Conservation (phyloP, 1,284 basidiomycete species). For the Cutaneotrichosporon sp. region DNA sequence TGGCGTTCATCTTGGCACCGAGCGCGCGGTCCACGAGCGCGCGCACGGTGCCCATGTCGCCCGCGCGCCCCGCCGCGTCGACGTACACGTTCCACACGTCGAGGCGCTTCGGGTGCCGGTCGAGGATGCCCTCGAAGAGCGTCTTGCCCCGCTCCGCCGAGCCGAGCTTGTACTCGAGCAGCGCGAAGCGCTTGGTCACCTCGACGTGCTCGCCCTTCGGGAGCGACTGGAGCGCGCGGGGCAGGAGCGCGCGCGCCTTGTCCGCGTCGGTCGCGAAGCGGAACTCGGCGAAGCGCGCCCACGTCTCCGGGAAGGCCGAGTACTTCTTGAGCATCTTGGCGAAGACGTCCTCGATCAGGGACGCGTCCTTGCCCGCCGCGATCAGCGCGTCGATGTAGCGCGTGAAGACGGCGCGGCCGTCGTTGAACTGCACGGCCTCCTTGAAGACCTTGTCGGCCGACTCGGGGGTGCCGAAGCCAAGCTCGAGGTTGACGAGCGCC, state of each 20-base stretch:
- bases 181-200: conserved; percentile 90
- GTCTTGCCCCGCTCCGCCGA: conserved; percentile 94
- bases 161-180: conserved; percentile 92
- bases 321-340: conserved; percentile 89
- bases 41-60: conserved; percentile 73
- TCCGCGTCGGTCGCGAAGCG: conserved; percentile 74
- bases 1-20: conserved; percentile 83
- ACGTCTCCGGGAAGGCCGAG: conserved; percentile 83
- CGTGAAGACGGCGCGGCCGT: conserved; percentile 86
- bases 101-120: conserved; percentile 89
- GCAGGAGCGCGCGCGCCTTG: conserved; percentile 78
- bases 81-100: conserved; percentile 97
- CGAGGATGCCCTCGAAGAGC: conserved; percentile 93
- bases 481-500: conserved; percentile 92
- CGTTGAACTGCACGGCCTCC: conserved; percentile 86
- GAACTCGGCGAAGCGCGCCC: conserved; percentile 81
- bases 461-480: conserved; percentile 85
- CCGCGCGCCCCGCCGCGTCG: conserved; percentile 84
- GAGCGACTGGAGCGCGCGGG: conserved; percentile 86
- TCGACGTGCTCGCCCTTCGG: conserved; percentile 94
- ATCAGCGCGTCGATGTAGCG: conserved; percentile 83
- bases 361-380: conserved; percentile 70
- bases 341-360: conserved; percentile 86
- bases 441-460: conserved; percentile 77
- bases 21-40: conserved; percentile 83